phyloP scores from a whole-genome alignment of 2,329 filamentous ascomycete species.

The Sporothrix brunneoviolacea region DNA sequence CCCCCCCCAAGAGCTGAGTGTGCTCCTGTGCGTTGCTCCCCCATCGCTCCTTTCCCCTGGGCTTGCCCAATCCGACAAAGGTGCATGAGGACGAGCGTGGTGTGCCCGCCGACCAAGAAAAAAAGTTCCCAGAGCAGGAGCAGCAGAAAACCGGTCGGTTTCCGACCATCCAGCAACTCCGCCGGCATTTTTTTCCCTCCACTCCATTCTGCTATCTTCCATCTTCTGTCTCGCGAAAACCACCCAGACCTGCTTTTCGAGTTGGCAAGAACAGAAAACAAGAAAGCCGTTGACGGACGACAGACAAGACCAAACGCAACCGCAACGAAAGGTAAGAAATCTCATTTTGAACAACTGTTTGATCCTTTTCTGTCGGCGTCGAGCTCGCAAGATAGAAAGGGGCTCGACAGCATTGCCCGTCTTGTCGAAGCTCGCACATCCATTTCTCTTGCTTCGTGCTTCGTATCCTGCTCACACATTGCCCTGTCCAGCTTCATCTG shows the following conservation, averaged over 20 bases:
- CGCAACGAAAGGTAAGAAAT: not conserved
- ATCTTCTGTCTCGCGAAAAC: constrained; percentile 1
- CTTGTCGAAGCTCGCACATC: not conserved
- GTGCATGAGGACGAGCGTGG: too few species aligned
- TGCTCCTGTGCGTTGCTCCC: constrained; percentile 7
- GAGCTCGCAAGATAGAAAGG: not conserved
- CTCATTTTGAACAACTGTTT: not conserved
- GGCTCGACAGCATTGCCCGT: not conserved
- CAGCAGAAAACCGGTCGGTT: constrained; percentile 9
- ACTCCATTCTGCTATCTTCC: constrained; percentile 8
- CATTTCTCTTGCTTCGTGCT: not conserved
- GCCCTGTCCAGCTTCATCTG: not conserved
- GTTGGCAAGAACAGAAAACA: constrained; percentile 1
- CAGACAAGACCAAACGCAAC: not conserved
- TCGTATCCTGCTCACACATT: not conserved
- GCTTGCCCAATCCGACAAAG: constrained; percentile 9
- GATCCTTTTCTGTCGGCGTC: not conserved
- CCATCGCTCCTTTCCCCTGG: constrained; percentile 12
- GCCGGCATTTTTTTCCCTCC: constrained; percentile 8
- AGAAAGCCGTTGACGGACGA: too few species aligned
- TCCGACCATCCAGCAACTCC: constrained; percentile 11
- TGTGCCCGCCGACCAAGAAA: constrained; percentile 2
- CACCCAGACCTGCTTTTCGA: not conserved
- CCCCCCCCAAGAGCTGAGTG: constrained; percentile 1
- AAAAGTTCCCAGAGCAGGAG: constrained; percentile 4